A percentile compares a stretch with the other conserved stretches of the same genome.
These are phyloP conservation scores for Wickerhamiella parazyma DNA, from an alignment of 805 yeast species.

Conservation along the genomic window DNA sequence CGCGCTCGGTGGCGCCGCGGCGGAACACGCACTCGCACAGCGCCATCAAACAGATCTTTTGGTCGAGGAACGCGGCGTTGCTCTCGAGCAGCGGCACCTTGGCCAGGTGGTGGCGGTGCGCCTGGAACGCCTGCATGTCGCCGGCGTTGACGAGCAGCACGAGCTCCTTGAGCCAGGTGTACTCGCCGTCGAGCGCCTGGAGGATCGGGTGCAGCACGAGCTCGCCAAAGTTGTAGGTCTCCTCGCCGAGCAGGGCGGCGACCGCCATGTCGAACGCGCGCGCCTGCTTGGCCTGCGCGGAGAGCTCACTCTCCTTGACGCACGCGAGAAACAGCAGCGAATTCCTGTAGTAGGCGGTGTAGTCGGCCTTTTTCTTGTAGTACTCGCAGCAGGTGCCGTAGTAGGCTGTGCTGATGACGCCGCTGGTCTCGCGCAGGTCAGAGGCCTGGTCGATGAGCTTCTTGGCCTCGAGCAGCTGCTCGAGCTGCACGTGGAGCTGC, in stretches of 20 bases:
- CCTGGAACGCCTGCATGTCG: constrained; percentile 52
- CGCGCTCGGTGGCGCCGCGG: constrained; percentile 61
- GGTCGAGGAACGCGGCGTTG: constrained; percentile 57
- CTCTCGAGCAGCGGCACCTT: constrained; percentile 43
- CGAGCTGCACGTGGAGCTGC: constrained; percentile 46
- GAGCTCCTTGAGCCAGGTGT: constrained; percentile 59
- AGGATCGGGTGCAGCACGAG: constrained; percentile 79
- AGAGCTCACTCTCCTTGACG: constrained; percentile 34
- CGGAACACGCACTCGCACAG: constrained; percentile 74
- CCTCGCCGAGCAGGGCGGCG: constrained; percentile 82
- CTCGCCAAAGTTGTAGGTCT: constrained; percentile 91
- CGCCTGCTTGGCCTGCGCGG: constrained; percentile 31
- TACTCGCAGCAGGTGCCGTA: constrained; percentile 69
- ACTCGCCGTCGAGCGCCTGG: constrained; percentile 36
- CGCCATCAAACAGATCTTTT: constrained; percentile 86
- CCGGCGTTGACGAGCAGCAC: constrained; percentile 66
- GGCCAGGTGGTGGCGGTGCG: constrained; percentile 30
- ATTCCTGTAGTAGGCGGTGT: constrained; percentile 67
- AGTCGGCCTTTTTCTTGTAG: constrained; percentile 62
- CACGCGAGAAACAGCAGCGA: constrained; percentile 74
- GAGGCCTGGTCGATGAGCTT: constrained; percentile 51
- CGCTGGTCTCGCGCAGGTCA: constrained; percentile 41
- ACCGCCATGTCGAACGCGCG: constrained; percentile 66
- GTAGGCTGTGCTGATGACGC: constrained; percentile 63
- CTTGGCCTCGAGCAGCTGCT: constrained; percentile 45